Conservation (phyloP, 192 early-diverging fungal genomes). For the Backusella luteola region DNA sequence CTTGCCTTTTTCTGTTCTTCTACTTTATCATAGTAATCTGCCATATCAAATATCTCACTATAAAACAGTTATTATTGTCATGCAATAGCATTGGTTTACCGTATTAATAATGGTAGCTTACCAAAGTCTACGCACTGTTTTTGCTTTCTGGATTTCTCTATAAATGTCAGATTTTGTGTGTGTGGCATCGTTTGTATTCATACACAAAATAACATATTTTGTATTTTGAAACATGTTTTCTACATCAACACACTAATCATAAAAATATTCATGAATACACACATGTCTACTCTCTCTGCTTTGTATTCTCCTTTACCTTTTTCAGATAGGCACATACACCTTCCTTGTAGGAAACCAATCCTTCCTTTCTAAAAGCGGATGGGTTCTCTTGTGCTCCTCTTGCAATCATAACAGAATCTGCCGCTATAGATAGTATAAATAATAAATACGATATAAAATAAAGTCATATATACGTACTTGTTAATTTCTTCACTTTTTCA, state of each 20-base stretch:
- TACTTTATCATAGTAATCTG: conserved; percentile 17
- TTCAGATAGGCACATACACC: conserved; percentile 67
- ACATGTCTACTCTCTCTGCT: neutral
- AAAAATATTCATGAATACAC: neutral
- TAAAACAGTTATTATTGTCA: neutral
- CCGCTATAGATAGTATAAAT: conserved; percentile 21
- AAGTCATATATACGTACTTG: conserved; percentile 34
- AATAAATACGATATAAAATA: neutral
- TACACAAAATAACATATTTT: conserved; percentile 90
- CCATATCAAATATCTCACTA: conserved; percentile 25
- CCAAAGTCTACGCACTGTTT: conserved; percentile 55
- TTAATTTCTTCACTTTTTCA: conserved; percentile 53
- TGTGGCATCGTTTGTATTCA: conserved; percentile 67
- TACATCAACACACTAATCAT: conserved; percentile 53
- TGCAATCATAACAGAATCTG: conserved; percentile 84
- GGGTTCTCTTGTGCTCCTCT: conserved; percentile 84
- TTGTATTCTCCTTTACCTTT: conserved; percentile 37
- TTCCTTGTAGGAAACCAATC: conserved; percentile 51
- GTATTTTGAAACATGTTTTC: conserved; percentile 81
- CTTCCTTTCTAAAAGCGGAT: conserved; percentile 79
- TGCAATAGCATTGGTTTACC: neutral
- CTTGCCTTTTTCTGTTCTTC: conserved; percentile 13
- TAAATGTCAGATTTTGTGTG: conserved; percentile 45
- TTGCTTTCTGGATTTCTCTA: conserved; percentile 42
- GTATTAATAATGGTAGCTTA: conserved; percentile 22